These are phyloP conservation scores for Eutrema yunnanense DNA, from an alignment of 345 rosid genomes.

Conservation along the genomic window DNA sequence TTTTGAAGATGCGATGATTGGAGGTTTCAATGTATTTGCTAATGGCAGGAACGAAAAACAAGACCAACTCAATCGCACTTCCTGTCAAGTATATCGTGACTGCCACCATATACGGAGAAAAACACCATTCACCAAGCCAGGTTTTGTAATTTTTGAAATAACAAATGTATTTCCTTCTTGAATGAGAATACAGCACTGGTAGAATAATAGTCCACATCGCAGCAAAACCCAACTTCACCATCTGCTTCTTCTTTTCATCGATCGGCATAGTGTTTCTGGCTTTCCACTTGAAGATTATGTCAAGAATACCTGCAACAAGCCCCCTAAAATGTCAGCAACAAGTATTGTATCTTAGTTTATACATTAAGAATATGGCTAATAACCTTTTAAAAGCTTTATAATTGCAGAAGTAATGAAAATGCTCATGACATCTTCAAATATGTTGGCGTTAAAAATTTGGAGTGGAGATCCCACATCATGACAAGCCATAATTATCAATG, in stretches of 20 bases:
- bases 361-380: neutral
- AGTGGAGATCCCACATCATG: conserved; percentile 88
- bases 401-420: conserved; percentile 83
- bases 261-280: conserved; percentile 57
- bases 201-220: conserved; percentile 78
- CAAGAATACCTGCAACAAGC: conserved; percentile 62
- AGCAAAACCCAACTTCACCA: conserved; percentile 63
- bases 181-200: conserved; percentile 61
- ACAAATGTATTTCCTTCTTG: conserved; percentile 78
- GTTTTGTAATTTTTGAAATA: conserved; percentile 53
- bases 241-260: conserved; percentile 53
- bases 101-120: conserved; percentile 81
- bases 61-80: conserved; percentile 70
- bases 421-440: conserved; percentile 90
- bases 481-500: conserved; percentile 94
- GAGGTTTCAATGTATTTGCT: conserved; percentile 81
- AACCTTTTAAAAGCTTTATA: conserved; percentile 75
- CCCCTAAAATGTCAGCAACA: conserved; percentile 8
- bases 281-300: conserved; percentile 84
- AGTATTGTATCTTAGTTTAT: neutral
- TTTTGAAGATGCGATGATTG: conserved; percentile 50
- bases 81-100: conserved; percentile 62
- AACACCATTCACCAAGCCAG: conserved; percentile 79
- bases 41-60: conserved; percentile 80
- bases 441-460: conserved; percentile 55